These are phyloP conservation scores for Lentinus polychrous DNA, from an alignment of 1,284 basidiomycete genomes.

Conservation along the genomic window DNA sequence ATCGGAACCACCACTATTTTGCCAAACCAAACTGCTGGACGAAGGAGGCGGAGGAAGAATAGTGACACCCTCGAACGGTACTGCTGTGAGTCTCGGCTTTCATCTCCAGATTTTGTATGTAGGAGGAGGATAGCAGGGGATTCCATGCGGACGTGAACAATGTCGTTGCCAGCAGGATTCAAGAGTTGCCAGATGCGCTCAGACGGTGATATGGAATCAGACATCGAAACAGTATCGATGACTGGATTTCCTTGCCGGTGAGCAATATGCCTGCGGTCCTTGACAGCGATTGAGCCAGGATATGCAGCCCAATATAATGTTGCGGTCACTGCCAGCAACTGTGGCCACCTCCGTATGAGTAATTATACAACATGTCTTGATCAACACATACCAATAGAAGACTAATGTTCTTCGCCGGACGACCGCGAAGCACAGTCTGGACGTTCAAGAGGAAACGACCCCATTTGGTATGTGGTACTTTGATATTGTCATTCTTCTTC, in stretches of 20 bases:
- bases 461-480: slow-evolving; percentile 36
- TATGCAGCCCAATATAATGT: slow-evolving; percentile 68
- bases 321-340: slow-evolving; percentile 70
- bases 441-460: slow-evolving; percentile 26
- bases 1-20: slow-evolving; percentile 87
- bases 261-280: slow-evolving; percentile 22
- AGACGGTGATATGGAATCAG: slow-evolving; percentile 37
- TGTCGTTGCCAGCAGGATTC: slow-evolving; percentile 63
- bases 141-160: slow-evolving; percentile 79
- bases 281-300: slow-evolving; percentile 33
- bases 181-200: slow-evolving; percentile 74
- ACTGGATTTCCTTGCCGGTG: slow-evolving; percentile 19
- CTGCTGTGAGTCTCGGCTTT: slow-evolving; percentile 16
- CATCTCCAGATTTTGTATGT: slow-evolving; percentile 30
- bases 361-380: slow-evolving; percentile 4
- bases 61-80: slow-evolving; percentile 34
- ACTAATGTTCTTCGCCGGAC: slow-evolving; percentile 77
- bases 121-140: slow-evolving; percentile 74
- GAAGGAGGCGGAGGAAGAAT: slow-evolving; percentile 41
- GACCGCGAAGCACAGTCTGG: slow-evolving; percentile 55
- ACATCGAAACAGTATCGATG: slow-evolving; percentile 14
- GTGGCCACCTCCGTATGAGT: slow-evolving; percentile 7
- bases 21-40: slow-evolving; percentile 63
- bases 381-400: slow-evolving; percentile 56
- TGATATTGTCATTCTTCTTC: slow-evolving; percentile 24